Conservation (phyloP, 2,329 filamentous ascomycete species). For the Aspergillus clavatus region DNA sequence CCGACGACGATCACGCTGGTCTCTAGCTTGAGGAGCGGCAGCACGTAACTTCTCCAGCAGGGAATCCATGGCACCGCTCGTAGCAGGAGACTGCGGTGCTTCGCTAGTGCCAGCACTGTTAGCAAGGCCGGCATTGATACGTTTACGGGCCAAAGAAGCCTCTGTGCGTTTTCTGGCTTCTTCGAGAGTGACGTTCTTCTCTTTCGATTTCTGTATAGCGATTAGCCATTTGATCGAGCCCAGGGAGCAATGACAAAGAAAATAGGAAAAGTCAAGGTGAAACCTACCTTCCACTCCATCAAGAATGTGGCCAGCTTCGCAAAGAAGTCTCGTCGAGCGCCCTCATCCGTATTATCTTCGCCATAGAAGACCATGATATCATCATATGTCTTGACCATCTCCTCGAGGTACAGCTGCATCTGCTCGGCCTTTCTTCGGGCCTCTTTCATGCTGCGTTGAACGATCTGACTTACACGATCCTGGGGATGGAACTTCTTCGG, state of each 20-base stretch:
- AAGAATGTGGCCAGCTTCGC: slow-evolving; percentile 87
- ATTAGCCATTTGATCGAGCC: slow-evolving; percentile 5
- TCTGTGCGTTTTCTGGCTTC: slow-evolving; percentile 81
- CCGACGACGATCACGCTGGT: slow-evolving; percentile 82
- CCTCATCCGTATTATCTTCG: slow-evolving; percentile 87
- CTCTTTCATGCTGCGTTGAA: slow-evolving; percentile 94
- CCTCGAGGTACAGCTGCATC: slow-evolving; percentile 86
- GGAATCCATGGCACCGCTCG: slow-evolving; percentile 91
- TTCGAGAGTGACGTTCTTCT: slow-evolving; percentile 84
- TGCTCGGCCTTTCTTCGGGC: slow-evolving; percentile 93
- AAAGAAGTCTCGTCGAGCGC: slow-evolving; percentile 92
- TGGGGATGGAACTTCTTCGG: slow-evolving; percentile 97
- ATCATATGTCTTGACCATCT: slow-evolving; percentile 86
- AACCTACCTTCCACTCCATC: slow-evolving; percentile 75
- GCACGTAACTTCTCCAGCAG: slow-evolving; percentile 91
- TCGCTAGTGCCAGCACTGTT: slow-evolving; percentile 49
- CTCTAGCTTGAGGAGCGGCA: slow-evolving; percentile 81
- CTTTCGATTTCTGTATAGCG: slow-evolving; percentile 64
- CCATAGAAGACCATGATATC: slow-evolving; percentile 97
- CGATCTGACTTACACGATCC: slow-evolving; percentile 86
- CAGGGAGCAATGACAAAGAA: slow-evolving; percentile 5
- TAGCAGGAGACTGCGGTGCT: slow-evolving; percentile 60
- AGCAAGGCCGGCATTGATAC: slow-evolving; percentile 58
- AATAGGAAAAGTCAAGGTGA: too few species aligned
- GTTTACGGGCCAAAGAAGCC: slow-evolving; percentile 85